Percentiles rank a stretch among this genome's conserved stretches.
phyloP scores from a whole-genome alignment of 441 rosid species.

The Breynia disticha region DNA sequence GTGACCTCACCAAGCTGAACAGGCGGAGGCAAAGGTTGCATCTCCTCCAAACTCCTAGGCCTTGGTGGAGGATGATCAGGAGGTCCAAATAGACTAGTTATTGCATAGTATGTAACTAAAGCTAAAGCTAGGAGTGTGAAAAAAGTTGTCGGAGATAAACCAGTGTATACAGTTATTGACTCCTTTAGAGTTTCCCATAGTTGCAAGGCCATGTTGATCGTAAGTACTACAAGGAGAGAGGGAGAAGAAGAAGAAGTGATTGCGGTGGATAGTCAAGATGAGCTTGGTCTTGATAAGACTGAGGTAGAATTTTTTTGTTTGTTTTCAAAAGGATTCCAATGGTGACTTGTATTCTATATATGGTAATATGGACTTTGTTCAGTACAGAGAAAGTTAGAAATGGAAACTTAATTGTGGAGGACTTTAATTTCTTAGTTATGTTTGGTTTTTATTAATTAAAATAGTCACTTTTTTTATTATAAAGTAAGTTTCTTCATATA shows the following conservation, averaged over 20 bases:
- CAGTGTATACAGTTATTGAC: slow-evolving; percentile 76
- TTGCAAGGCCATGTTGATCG: slow-evolving; percentile 69
- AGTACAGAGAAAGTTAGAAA: too few species aligned
- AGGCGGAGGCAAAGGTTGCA: slow-evolving; percentile 67
- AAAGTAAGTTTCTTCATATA: background rate
- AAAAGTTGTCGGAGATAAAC: slow-evolving; percentile 76
- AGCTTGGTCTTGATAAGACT: background rate
- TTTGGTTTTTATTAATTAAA: too few species aligned
- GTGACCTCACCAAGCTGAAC: slow-evolving; percentile 83
- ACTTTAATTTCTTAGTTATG: too few species aligned
- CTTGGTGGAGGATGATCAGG: slow-evolving; percentile 33
- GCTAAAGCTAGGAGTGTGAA: slow-evolving; percentile 62
- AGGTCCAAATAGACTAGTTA: slow-evolving; percentile 59
- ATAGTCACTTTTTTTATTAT: too few species aligned
- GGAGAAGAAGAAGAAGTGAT: too few species aligned
- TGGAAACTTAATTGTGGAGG: too few species aligned
- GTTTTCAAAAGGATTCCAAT: background rate
- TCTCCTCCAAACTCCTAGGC: slow-evolving; percentile 37
- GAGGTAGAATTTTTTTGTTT: too few species aligned
- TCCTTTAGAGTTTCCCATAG: slow-evolving; percentile 85
- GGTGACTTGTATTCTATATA: background rate
- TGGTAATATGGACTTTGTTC: too few species aligned
- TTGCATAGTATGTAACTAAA: slow-evolving; percentile 56
- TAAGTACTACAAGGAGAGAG: too few species aligned
- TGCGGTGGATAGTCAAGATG: background rate